Evolutionary conservation across 2,329 filamentous ascomycete genomes (phyloP), one percentile per base, ranked within the genome.

Genomic region (Magnaporthales sp.): DNA sequence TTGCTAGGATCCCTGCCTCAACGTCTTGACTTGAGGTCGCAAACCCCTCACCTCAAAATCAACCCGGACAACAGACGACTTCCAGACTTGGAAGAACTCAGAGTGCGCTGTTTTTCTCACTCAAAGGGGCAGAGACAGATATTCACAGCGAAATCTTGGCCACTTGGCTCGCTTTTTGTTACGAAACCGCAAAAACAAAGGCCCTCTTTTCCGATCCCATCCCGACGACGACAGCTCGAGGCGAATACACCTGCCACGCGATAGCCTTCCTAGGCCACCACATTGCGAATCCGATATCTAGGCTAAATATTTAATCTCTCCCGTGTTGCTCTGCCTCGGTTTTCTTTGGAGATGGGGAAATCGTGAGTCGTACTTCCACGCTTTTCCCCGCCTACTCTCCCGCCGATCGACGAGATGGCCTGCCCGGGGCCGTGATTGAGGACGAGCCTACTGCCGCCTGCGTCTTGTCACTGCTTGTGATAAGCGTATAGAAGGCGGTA

Each of bases 281-380:
- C 38, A 46, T 46, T n/a, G 2, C 38, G 15, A 19, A 46, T n/a
- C 38, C 38, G 2, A 46, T 6, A 46, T 46, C 38, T 2, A 46
- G 7, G 1, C n/a, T 46, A 46, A 46, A 46, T 46, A 46, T 19
- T 46, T 46, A 46, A 46, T 46, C 22, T 30, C 13, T 9, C 26
- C 19, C 30, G 26, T 46, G n/a, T 19, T 38, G n/a, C n/a, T 22
- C 63, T 19, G 10, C 26, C 29, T 29, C 38, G 63, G 24, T 54
- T 60, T 27, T 30, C n/a, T 46, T 60, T 51, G n/a, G 65, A 72
- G 66, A 84, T 84, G 82, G 82, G 82, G 71, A 84, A 84, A 81
- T 82, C 82, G 82, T 84, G 76, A 81, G 82, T 82, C 29, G 62
- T 66, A 46, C 19, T 46, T 46, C 10, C 38, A 46, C 19, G 5